Percentiles rank a stretch among this genome's conserved stretches.
Conservation (phyloP, 345 rosid species). For the Aegle marmelos region DNA sequence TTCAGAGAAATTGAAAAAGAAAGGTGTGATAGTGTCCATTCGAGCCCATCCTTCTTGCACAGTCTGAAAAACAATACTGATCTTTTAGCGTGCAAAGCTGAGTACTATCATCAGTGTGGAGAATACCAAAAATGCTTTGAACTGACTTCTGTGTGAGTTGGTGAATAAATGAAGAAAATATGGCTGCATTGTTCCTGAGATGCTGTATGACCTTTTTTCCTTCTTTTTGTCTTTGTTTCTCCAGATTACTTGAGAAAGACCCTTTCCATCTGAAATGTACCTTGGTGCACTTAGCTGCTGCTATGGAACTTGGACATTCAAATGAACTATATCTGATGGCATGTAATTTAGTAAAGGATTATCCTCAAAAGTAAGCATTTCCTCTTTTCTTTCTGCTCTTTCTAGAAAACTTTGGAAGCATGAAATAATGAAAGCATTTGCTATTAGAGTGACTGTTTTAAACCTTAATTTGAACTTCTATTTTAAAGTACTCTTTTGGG, state of each 20-base stretch:
- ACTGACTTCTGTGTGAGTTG: conserved; percentile 75
- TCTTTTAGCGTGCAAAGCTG: conserved; percentile 94
- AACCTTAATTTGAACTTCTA: not conserved
- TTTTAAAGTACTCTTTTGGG: not conserved
- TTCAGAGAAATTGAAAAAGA: conserved; percentile 82
- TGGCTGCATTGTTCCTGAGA: conserved; percentile 5
- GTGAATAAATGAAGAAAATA: conserved; percentile 6
- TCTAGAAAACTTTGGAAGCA: not conserved
- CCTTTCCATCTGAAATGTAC: conserved; percentile 94
- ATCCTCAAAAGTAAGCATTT: conserved; percentile 82
- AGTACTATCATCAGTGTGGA: conserved; percentile 93
- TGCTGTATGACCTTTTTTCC: conserved; percentile 19
- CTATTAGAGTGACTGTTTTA: not conserved
- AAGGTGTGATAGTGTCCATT: conserved; percentile 40
- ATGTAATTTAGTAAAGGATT: conserved; percentile 91
- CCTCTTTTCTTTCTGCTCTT: conserved; percentile 1
- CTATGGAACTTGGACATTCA: conserved; percentile 92
- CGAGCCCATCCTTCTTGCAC: conserved; percentile 51
- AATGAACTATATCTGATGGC: conserved; percentile 97
- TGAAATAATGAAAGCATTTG: not conserved
- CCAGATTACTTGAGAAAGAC: conserved; percentile 89
- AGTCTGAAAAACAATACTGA: conserved; percentile 72
- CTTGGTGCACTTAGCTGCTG: conserved; percentile 86
- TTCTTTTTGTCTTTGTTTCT: conserved; percentile 6
- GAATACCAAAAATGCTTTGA: conserved; percentile 95